Percentiles rank a stretch among this genome's conserved stretches.
These are phyloP conservation scores for Gonium pectorale DNA, from an alignment of 139 green algal genomes.

Conservation along the genomic window DNA sequence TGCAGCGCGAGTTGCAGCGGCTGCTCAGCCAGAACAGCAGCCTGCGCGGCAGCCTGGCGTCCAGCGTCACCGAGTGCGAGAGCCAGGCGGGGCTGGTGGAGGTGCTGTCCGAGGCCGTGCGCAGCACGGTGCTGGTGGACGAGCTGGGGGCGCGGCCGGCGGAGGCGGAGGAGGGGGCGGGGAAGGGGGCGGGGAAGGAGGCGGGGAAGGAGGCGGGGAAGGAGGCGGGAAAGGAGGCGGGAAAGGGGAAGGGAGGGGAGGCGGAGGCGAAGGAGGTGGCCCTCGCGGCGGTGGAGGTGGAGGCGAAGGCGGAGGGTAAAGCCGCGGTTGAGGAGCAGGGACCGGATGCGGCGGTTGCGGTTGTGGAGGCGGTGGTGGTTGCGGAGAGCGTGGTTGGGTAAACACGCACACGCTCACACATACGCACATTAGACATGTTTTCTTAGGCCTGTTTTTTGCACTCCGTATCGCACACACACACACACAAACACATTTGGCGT, in stretches of 20 bases:
- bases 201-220: not conserved
- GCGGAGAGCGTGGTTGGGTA: too few relatives aligned
- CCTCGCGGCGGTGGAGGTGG: not conserved
- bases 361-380: not conserved
- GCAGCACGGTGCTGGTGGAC: slow-evolving; percentile 36
- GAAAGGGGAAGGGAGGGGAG: not conserved
- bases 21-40: slow-evolving; percentile 26
- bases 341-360: not conserved
- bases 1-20: slow-evolving; percentile 37
- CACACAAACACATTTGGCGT: too few relatives aligned
- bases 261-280: too few relatives aligned
- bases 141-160: not conserved
- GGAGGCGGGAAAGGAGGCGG: not conserved
- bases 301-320: not conserved
- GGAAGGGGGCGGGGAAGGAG: not conserved
- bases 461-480: too few relatives aligned
- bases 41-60: slow-evolving; percentile 1
- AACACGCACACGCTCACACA: too few relatives aligned
- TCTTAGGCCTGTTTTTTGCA: too few relatives aligned
- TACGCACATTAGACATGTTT: too few relatives aligned
- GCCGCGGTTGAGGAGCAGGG: not conserved
- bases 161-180: not conserved
- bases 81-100: slow-evolving; percentile 36
- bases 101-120: slow-evolving; percentile 31
- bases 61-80: not conserved